Percentiles rank a stretch among this genome's conserved stretches.
Conservation (phyloP, 805 yeast species). For the Starmera amethionina region DNA sequence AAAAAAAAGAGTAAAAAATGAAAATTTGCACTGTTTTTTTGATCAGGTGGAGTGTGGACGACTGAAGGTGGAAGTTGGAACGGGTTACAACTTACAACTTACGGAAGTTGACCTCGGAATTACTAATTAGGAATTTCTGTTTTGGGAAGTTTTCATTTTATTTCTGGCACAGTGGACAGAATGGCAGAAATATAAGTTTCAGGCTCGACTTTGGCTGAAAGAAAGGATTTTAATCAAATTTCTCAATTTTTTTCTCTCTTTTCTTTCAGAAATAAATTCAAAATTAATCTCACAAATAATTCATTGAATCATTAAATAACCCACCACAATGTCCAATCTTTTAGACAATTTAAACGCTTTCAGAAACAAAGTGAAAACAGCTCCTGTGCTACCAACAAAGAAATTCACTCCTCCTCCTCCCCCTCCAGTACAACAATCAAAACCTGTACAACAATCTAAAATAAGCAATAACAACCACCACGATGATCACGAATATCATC, state of each 20-base stretch:
- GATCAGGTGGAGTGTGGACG: too few species aligned
- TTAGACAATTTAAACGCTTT: constrained; percentile 57
- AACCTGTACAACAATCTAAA: constrained; percentile 1
- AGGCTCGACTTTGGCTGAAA: neutral
- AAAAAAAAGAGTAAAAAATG: neutral
- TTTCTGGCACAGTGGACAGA: neutral
- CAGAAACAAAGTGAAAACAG: constrained; percentile 47
- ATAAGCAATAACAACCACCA: constrained; percentile 7
- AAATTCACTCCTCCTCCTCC: constrained; percentile 15
- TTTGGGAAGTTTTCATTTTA: neutral
- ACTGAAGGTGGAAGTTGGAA: too few species aligned
- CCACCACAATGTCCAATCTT: constrained; percentile 21
- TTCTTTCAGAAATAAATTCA: too few species aligned
- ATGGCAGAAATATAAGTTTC: too few species aligned
- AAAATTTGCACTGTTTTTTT: neutral
- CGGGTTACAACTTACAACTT: too few species aligned
- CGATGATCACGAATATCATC: constrained; percentile 13
- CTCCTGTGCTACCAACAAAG: constrained; percentile 39
- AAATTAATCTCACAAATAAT: neutral
- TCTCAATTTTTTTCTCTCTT: neutral
- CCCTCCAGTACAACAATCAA: constrained; percentile 5
- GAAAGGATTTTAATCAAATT: neutral
- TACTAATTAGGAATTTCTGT: neutral
- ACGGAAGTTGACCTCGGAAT: neutral
- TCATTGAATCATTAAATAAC: neutral